phyloP scores from a whole-genome alignment of 176 grass and related monocot genomes.

The bread wheat (Triticum aestivum) region DNA sequence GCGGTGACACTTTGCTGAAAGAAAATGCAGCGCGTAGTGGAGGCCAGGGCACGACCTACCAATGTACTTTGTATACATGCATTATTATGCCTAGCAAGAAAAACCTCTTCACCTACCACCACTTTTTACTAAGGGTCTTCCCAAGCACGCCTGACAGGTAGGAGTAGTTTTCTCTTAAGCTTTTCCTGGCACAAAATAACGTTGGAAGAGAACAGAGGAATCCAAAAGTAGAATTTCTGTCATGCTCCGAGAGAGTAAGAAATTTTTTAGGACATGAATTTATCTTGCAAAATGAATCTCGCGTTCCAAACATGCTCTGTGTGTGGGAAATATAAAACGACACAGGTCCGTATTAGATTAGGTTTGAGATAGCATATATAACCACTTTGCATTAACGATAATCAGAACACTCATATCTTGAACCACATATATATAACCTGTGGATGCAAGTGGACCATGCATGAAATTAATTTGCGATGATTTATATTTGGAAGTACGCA shows the following conservation, averaged over 20 bases:
- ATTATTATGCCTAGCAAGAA: background rate
- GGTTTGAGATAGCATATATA: no score
- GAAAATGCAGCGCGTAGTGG: conserved; percentile 27
- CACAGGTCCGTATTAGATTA: no score
- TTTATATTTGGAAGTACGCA: no score
- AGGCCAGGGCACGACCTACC: conserved; percentile 35
- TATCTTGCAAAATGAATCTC: background rate
- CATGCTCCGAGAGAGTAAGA: no score
- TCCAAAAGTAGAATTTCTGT: no score
- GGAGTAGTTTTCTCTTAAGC: background rate
- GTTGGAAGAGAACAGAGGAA: background rate
- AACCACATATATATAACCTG: no score
- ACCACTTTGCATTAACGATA: no score
- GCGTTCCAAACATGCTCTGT: background rate
- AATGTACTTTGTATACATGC: background rate
- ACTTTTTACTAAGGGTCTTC: background rate
- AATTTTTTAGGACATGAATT: no score
- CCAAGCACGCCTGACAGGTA: background rate
- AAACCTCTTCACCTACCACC: conserved; percentile 29
- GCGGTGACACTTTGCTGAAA: conserved; percentile 3
- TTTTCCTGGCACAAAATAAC: background rate
- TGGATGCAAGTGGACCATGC: no score
- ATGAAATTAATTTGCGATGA: no score
- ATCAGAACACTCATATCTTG: no score
- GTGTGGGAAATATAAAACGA: background rate